Conservation (phyloP, 2,329 filamentous ascomycete genomes). For the Aspergillus ruber region DNA sequence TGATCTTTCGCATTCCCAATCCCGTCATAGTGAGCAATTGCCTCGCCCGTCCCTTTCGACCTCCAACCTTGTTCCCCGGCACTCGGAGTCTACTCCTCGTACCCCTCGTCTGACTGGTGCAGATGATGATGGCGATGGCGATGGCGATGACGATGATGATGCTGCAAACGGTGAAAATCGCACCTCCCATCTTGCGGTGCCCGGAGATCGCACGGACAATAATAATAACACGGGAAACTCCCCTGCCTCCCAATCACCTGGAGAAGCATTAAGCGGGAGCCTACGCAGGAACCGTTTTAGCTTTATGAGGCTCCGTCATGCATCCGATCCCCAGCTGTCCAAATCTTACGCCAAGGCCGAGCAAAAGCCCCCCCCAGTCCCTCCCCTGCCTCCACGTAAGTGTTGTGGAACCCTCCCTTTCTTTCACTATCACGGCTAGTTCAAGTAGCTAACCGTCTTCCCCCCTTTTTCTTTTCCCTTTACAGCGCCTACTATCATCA, state of each 20-base stretch:
- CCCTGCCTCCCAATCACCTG: slow-evolving; percentile 10
- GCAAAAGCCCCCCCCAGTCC: slow-evolving; percentile 45
- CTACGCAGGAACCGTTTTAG: slow-evolving; percentile 49
- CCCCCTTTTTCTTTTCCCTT: slow-evolving; percentile 4
- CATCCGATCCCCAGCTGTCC: slow-evolving; percentile 84
- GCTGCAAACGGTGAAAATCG: slow-evolving; percentile 4
- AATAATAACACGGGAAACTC: slow-evolving; percentile 11
- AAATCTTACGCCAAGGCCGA: slow-evolving; percentile 60
- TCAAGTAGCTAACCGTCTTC: slow-evolving; percentile 11
- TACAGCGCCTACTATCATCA: slow-evolving; percentile 67
- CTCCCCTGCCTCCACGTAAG: slow-evolving; percentile 34
- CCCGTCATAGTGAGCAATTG: slow-evolving; percentile 33
- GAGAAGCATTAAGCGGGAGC: slow-evolving; percentile 14
- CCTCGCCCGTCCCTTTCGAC: slow-evolving; percentile 27
- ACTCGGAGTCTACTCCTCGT: slow-evolving; percentile 31
- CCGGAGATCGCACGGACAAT: slow-evolving; percentile 11
- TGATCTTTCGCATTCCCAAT: slow-evolving; percentile 18
- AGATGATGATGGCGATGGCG: slow-evolving; percentile 14
- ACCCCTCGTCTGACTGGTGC: slow-evolving; percentile 12
- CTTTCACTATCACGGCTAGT: neutral
- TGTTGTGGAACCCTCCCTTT: slow-evolving; percentile 6
- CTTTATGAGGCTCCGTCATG: slow-evolving; percentile 79
- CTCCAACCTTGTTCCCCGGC: slow-evolving; percentile 21
- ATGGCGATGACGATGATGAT: slow-evolving; percentile 4
- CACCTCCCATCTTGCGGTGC: slow-evolving; percentile 7